Evolutionary conservation across 495 filamentous ascomycete genomes (phyloP).

Genomic region (Lophium mytilinum): DNA sequence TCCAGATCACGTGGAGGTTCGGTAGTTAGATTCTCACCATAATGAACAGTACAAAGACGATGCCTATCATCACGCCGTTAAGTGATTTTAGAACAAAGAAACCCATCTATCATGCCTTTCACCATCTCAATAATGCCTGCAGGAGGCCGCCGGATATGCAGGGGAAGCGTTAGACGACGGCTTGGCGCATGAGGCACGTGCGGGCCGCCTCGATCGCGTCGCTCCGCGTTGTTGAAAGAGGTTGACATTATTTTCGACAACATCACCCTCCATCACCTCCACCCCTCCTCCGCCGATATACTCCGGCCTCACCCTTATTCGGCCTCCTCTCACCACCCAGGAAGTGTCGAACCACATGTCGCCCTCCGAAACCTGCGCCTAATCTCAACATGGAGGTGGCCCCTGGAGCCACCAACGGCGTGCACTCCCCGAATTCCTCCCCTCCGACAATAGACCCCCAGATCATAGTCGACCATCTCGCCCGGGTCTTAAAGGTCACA

Average conservation of each 20-base stretch:
- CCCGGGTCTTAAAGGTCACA: conserved; percentile 68
- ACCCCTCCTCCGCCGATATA: background rate
- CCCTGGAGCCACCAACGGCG: conserved; percentile 29
- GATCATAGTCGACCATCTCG: conserved; percentile 68
- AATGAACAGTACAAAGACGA: background rate
- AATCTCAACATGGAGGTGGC: conserved; percentile 34
- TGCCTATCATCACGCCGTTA: background rate
- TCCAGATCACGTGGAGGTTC: too few relatives aligned
- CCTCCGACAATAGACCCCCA: conserved; percentile 47
- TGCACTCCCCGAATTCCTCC: conserved; percentile 31
- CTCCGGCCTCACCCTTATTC: too few relatives aligned
- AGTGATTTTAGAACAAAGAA: too few relatives aligned
- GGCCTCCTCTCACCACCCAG: too few relatives aligned
- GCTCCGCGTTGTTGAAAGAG: too few relatives aligned
- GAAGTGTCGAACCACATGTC: conserved; percentile 22
- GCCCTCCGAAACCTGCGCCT: conserved; percentile 3
- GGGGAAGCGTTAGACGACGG: too few relatives aligned
- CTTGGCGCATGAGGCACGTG: too few relatives aligned
- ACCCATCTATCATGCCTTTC: too few relatives aligned
- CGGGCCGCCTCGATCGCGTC: too few relatives aligned
- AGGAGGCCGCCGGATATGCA: too few relatives aligned
- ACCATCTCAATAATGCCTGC: too few relatives aligned
- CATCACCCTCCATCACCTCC: background rate
- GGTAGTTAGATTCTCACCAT: conserved; percentile 1
- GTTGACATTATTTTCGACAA: too few relatives aligned